Conservation (phyloP, 306 rosid genomes). For the Vigna trinervia region DNA sequence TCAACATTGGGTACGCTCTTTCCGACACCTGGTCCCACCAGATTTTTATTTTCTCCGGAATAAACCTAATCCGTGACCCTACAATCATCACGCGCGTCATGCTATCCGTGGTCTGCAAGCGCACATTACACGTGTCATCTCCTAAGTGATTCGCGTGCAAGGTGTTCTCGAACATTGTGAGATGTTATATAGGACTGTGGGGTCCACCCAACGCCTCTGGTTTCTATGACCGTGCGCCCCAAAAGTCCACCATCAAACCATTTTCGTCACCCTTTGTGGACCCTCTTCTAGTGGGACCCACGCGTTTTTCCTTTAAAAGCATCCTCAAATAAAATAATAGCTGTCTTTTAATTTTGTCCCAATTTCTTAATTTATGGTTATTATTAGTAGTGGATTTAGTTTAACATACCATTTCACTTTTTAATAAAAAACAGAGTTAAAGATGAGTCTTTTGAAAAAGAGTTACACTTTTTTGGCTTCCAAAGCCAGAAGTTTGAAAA, state of each 20-base stretch:
- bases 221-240: slow-evolving; percentile 46
- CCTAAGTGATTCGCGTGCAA: neutral
- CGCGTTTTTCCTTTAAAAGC: slow-evolving; percentile 48
- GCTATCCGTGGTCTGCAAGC: neutral
- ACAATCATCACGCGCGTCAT: slow-evolving; percentile 9
- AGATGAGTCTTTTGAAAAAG: neutral
- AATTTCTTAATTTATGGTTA: neutral
- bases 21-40: slow-evolving; percentile 52
- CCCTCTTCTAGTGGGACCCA: slow-evolving; percentile 57
- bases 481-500: neutral
- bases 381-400: slow-evolving; percentile 1
- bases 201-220: slow-evolving; percentile 36
- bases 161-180: slow-evolving; percentile 16
- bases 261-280: slow-evolving; percentile 44
- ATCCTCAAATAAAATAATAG: neutral
- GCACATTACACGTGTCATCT: slow-evolving; percentile 7
- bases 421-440: neutral
- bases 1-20: slow-evolving; percentile 51
- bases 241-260: slow-evolving; percentile 50
- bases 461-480: neutral
- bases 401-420: neutral
- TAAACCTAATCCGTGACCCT: slow-evolving; percentile 46
- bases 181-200: slow-evolving; percentile 23
- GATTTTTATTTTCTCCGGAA: neutral
- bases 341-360: neutral